Percentiles rank a stretch among this genome's conserved stretches.
These are phyloP conservation scores for Ballota nigra DNA, from an alignment of 257 asterid genomes.

Conservation along the genomic window DNA sequence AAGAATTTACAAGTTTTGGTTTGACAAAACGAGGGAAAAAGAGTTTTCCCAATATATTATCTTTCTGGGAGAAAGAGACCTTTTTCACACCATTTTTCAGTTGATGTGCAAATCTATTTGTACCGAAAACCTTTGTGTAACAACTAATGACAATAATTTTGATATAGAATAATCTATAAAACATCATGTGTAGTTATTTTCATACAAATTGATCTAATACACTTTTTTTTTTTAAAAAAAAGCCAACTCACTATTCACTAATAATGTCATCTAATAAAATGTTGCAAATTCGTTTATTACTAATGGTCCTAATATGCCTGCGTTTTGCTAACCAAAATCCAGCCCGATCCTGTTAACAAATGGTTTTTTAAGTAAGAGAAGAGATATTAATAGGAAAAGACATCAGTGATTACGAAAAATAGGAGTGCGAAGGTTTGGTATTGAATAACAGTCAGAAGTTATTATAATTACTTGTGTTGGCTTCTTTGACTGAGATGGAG, in stretches of 20 bases:
- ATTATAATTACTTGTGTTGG: slow-evolving; percentile 73
- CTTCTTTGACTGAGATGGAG: slow-evolving; percentile 72
- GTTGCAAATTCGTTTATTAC: not conserved
- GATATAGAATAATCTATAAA: not conserved
- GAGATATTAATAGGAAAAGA: not conserved
- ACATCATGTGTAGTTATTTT: not conserved
- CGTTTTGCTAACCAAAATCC: not conserved
- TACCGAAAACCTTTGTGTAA: not conserved
- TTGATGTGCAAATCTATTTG: not conserved
- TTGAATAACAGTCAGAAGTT: not conserved
- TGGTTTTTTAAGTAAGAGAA: not conserved
- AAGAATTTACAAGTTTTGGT: slow-evolving; percentile 1
- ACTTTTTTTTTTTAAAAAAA: not conserved
- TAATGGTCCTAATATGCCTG: not conserved
- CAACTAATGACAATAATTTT: not conserved
- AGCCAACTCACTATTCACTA: slow-evolving; percentile 11
- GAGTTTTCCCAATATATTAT: not conserved
- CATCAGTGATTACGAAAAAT: not conserved
- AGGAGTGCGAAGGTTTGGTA: not conserved
- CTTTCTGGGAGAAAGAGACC: slow-evolving; percentile 16
- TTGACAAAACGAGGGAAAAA: not conserved
- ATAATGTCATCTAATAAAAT: not conserved
- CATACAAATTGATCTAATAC: not conserved
- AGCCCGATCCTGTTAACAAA: not conserved
- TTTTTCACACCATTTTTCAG: slow-evolving; percentile 3